Evolutionary conservation across 225 moss, liverwort and hornwort genomes (phyloP).

Genomic region (Thuidium tamariscinum): DNA sequence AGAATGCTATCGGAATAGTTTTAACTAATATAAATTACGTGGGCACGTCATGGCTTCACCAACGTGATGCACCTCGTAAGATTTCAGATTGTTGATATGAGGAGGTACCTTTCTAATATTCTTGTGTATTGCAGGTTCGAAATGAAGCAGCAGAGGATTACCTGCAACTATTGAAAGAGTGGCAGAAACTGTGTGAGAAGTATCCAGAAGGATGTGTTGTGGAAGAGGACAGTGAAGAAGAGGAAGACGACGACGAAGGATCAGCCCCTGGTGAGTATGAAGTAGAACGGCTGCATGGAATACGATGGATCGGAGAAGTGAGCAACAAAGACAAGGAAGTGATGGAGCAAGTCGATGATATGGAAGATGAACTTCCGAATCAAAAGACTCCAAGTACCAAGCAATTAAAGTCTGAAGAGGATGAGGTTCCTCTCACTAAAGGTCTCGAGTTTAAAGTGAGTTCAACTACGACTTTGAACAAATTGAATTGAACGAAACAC

Average conservation of each 20-base stretch:
- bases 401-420: neutral
- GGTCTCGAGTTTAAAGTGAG: constrained; percentile 83
- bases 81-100: neutral
- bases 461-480: neutral
- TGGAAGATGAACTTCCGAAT: constrained; percentile 24
- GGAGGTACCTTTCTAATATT: neutral
- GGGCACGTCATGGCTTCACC: neutral
- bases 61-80: neutral
- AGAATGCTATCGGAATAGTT: neutral
- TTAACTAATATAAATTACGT: too few species aligned
- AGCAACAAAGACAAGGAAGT: constrained; percentile 44
- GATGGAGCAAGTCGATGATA: constrained; percentile 50
- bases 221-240: constrained; percentile 37
- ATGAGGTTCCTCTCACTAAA: constrained; percentile 18
- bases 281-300: constrained; percentile 55
- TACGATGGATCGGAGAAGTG: constrained; percentile 64
- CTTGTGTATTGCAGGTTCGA: constrained; percentile 43
- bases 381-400: neutral
- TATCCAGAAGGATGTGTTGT: constrained; percentile 47
- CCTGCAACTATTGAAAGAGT: constrained; percentile 56
- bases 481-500: neutral
- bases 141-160: constrained; percentile 91
- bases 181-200: constrained; percentile 66
- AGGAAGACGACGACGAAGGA: constrained; percentile 23
- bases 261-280: constrained; percentile 61